Conservation (phyloP, 2,329 filamentous ascomycete genomes). For the Arachnomyces sp. region DNA sequence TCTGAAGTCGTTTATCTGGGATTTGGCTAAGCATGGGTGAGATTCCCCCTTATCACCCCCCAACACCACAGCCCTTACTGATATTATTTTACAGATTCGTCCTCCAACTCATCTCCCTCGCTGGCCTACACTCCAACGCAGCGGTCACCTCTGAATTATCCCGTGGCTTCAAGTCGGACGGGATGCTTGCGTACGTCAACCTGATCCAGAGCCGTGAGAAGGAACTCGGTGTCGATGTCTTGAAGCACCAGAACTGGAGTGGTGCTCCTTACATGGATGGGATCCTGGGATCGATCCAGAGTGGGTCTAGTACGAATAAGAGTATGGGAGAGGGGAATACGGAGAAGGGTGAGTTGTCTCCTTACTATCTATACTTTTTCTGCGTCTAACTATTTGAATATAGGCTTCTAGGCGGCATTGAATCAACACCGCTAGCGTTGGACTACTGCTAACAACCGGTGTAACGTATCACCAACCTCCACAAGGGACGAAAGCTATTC, state of each 20-base stretch:
- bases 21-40: conserved; percentile 81
- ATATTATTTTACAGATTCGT: conserved; percentile 42
- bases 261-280: conserved; percentile 73
- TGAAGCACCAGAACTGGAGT: conserved; percentile 82
- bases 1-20: conserved; percentile 90
- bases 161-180: conserved; percentile 73
- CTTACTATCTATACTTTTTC: conserved; percentile 1
- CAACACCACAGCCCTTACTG: conserved; percentile 12
- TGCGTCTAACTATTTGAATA: background rate
- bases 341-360: conserved; percentile 43
- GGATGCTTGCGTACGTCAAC: conserved; percentile 97
- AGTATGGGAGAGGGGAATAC: conserved; percentile 96
- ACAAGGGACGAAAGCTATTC: too few relatives aligned
- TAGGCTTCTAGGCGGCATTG: background rate
- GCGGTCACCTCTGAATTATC: conserved; percentile 67
- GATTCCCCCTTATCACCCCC: conserved; percentile 35
- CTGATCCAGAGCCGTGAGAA: conserved; percentile 84
- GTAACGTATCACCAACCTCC: too few relatives aligned
- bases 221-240: conserved; percentile 81
- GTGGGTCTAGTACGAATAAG: conserved; percentile 77
- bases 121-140: conserved; percentile 55
- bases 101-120: conserved; percentile 56
- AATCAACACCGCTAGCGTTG: background rate
- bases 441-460: too few relatives aligned
- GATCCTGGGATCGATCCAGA: conserved; percentile 82